These are phyloP conservation scores for Malus hybrid DNA, from an alignment of 331 rosid genomes.

Conservation along the genomic window DNA sequence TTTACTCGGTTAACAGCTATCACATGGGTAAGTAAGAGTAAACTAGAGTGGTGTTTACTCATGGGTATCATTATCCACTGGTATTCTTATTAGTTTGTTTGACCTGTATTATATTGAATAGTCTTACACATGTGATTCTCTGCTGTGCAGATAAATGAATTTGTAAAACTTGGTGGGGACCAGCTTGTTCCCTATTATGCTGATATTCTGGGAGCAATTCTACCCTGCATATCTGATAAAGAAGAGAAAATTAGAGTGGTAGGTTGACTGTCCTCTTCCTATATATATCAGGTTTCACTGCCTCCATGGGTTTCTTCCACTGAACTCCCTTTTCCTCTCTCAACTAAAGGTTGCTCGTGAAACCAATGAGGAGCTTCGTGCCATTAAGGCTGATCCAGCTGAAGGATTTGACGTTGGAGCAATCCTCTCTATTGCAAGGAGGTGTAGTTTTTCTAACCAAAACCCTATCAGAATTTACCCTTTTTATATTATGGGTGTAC, in stretches of 20 bases:
- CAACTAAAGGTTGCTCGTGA: slow-evolving; percentile 83
- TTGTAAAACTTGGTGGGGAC: slow-evolving; percentile 98
- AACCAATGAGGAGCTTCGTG: slow-evolving; percentile 92
- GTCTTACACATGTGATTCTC: background rate
- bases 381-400: slow-evolving; percentile 67
- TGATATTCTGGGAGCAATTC: slow-evolving; percentile 89
- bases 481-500: background rate
- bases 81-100: background rate
- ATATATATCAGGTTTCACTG: background rate
- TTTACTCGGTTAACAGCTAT: slow-evolving; percentile 94
- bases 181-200: slow-evolving; percentile 97
- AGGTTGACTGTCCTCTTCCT: slow-evolving; percentile 10
- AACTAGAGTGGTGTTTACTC: background rate
- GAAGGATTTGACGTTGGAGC: slow-evolving; percentile 89
- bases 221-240: slow-evolving; percentile 98
- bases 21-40: slow-evolving; percentile 68
- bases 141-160: slow-evolving; percentile 71
- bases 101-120: background rate
- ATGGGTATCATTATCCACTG: background rate
- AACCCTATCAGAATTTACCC: slow-evolving; percentile 15
- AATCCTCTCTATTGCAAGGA: slow-evolving; percentile 79
- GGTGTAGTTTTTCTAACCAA: slow-evolving; percentile 38
- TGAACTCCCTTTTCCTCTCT: background rate
- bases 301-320: background rate
- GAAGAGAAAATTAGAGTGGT: slow-evolving; percentile 99